Conservation (phyloP, 148 eudicot species). For the Heliosperma pusillum region DNA sequence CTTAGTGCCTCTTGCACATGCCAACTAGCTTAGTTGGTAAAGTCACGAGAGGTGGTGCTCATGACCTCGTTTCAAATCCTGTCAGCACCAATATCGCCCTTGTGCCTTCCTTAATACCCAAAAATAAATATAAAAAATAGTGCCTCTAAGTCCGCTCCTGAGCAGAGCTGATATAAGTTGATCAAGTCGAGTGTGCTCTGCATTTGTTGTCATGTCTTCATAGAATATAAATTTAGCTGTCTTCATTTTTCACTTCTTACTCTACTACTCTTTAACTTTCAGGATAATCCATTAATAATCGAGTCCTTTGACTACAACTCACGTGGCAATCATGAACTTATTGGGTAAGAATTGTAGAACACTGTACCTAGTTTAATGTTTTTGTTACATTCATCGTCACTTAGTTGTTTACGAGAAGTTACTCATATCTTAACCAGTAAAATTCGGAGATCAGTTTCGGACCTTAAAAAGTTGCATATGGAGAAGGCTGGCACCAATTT, state of each 20-base stretch:
- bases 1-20: too few relatives aligned
- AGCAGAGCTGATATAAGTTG: too few relatives aligned
- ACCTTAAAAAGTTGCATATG: constrained; percentile 42
- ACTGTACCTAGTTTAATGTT: not conserved
- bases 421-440: constrained; percentile 36
- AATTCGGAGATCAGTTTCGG: constrained; percentile 48
- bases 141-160: too few relatives aligned
- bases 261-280: constrained; percentile 19
- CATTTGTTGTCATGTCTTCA: too few relatives aligned
- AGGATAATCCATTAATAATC: constrained; percentile 61
- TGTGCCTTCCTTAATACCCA: too few relatives aligned
- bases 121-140: too few relatives aligned
- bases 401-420: not conserved
- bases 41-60: too few relatives aligned
- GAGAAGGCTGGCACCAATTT: constrained; percentile 20
- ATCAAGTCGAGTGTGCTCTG: too few relatives aligned
- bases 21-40: too few relatives aligned
- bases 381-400: constrained; percentile 1
- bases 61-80: too few relatives aligned
- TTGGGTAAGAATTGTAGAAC: constrained; percentile 45
- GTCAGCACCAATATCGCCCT: too few relatives aligned
- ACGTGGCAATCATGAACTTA: constrained; percentile 49
- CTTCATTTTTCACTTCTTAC: not conserved
- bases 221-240: not conserved
- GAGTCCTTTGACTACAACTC: constrained; percentile 68